phyloP scores from a whole-genome alignment of 345 rosid genomes.

The Linum lewisii region DNA sequence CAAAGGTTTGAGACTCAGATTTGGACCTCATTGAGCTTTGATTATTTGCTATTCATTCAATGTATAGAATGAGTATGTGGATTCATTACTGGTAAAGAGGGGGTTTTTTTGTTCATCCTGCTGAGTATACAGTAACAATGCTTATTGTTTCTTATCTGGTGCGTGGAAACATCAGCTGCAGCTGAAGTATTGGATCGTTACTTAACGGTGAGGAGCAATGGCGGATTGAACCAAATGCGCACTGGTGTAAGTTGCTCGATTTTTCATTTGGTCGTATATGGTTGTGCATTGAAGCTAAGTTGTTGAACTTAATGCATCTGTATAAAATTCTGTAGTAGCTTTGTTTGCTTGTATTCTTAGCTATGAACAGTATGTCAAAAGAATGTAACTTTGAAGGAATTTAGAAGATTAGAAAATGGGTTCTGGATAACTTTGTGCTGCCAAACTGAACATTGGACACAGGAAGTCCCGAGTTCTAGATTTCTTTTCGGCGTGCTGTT shows the following conservation, averaged over 20 bases:
- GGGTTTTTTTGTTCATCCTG: constrained; percentile 3
- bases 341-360: too few relatives aligned
- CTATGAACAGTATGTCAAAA: not conserved
- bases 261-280: not conserved
- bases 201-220: constrained; percentile 84
- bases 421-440: not conserved
- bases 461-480: too few relatives aligned
- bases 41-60: not conserved
- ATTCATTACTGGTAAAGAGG: not conserved
- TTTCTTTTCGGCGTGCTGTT: not conserved
- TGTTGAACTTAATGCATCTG: not conserved
- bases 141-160: not conserved
- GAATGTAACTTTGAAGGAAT: not conserved
- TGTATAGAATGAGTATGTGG: not conserved
- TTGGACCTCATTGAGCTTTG: not conserved
- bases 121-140: not conserved
- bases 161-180: constrained; percentile 30
- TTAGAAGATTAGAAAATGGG: not conserved
- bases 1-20: constrained; percentile 31
- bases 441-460: too few relatives aligned
- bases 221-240: constrained; percentile 97
- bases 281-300: not conserved
- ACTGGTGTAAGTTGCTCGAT: constrained; percentile 65
- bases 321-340: not conserved
- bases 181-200: constrained; percentile 38